These are phyloP conservation scores for Trypanosoma conorhini DNA, from an alignment of 208 protist genomes.

Conservation along the genomic window DNA sequence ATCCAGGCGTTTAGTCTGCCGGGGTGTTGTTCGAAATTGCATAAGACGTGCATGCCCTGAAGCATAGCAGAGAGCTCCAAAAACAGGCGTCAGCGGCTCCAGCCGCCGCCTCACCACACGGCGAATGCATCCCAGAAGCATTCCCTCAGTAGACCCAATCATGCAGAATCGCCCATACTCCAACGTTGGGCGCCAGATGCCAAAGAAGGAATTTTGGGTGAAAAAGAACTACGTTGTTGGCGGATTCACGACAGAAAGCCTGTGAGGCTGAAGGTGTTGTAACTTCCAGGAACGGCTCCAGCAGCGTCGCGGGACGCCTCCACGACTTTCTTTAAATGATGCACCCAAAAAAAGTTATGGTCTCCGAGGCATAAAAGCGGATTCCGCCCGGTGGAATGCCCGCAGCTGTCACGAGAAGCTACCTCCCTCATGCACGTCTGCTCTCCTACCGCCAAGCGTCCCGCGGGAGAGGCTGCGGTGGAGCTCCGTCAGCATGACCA, in stretches of 20 bases:
- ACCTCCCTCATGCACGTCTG: background rate
- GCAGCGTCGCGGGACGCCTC: conserved; percentile 41
- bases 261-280: conserved; percentile 32
- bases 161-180: conserved; percentile 88
- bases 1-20: conserved; percentile 95
- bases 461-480: background rate
- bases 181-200: conserved; percentile 94
- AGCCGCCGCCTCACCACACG: conserved; percentile 23
- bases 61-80: conserved; percentile 65
- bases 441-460: background rate
- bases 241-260: conserved; percentile 41
- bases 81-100: conserved; percentile 19
- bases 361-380: conserved; percentile 62
- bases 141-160: conserved; percentile 67
- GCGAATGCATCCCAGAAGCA: conserved; percentile 51
- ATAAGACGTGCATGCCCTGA: conserved; percentile 38
- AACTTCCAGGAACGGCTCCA: conserved; percentile 50
- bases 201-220: conserved; percentile 92
- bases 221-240: conserved; percentile 76
- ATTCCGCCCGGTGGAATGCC: conserved; percentile 48
- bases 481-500: background rate
- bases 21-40: conserved; percentile 53
- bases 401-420: conserved; percentile 8
- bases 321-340: conserved; percentile 53
- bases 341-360: conserved; percentile 60